These are phyloP conservation scores for Solanum chmielewskii DNA, from an alignment of 257 asterid species.

Conservation along the genomic window DNA sequence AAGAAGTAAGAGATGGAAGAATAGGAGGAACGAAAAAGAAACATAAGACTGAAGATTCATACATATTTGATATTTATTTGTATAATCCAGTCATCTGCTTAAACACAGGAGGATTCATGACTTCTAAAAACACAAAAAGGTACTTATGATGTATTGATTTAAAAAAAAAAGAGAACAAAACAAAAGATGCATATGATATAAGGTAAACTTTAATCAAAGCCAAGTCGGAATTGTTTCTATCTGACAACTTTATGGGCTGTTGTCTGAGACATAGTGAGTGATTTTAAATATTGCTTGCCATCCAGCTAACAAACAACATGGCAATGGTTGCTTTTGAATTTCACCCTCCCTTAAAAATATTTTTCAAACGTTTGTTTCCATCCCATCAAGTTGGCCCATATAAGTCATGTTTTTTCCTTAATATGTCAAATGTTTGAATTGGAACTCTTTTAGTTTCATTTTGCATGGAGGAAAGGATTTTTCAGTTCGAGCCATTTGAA, in stretches of 20 bases:
- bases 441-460: not conserved
- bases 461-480: not conserved
- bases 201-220: not conserved
- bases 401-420: not conserved
- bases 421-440: not conserved
- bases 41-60: not conserved
- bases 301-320: not conserved
- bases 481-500: not conserved
- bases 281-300: not conserved
- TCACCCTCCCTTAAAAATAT: not conserved
- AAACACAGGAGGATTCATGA: not conserved
- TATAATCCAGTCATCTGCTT: not conserved
- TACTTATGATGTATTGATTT: not conserved
- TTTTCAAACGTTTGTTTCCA: not conserved
- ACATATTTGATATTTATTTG: not conserved
- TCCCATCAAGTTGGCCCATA: not conserved
- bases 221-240: not conserved
- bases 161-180: not conserved
- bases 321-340: not conserved
- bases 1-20: not conserved
- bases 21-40: not conserved
- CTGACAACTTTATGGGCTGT: not conserved
- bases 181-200: not conserved
- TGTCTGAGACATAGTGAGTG: not conserved
- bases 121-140: not conserved